These are phyloP conservation scores for Leucocoprinus birnbaumii DNA, from an alignment of 768 basidiomycete species.

Conservation along the genomic window DNA sequence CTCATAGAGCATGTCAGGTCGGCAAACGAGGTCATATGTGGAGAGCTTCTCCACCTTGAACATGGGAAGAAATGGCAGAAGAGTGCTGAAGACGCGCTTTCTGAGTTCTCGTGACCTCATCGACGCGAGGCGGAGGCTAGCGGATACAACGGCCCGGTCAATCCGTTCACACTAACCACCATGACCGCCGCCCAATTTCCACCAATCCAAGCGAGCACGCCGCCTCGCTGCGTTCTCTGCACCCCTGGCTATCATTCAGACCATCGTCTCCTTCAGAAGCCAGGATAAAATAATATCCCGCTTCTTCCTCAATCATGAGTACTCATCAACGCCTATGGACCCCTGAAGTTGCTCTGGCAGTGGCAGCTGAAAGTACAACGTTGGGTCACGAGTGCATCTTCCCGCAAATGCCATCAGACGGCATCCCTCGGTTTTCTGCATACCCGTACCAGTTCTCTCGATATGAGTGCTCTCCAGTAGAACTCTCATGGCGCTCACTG, in stretches of 20 bases:
- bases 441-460: conserved; percentile 15
- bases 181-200: background rate
- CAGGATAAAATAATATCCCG: too few species aligned
- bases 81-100: background rate
- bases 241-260: too few species aligned
- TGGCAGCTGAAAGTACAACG: background rate
- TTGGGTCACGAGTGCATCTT: conserved; percentile 1
- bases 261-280: background rate
- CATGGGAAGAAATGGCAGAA: background rate
- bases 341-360: too few species aligned
- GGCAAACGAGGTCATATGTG: background rate
- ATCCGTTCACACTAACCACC: background rate
- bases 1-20: background rate
- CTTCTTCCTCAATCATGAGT: too few species aligned
- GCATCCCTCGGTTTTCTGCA: conserved; percentile 10
- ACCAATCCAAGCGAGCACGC: background rate
- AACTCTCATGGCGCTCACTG: conserved; percentile 41
- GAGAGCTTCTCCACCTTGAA: background rate
- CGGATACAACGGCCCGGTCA: background rate
- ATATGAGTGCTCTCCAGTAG: background rate
- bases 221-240: too few species aligned
- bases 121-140: background rate
- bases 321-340: too few species aligned
- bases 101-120: conserved; percentile 1
- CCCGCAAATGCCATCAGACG: conserved; percentile 2